These are phyloP conservation scores for Marasmius tenuissimus DNA, from an alignment of 1,284 basidiomycete species.

Conservation along the genomic window DNA sequence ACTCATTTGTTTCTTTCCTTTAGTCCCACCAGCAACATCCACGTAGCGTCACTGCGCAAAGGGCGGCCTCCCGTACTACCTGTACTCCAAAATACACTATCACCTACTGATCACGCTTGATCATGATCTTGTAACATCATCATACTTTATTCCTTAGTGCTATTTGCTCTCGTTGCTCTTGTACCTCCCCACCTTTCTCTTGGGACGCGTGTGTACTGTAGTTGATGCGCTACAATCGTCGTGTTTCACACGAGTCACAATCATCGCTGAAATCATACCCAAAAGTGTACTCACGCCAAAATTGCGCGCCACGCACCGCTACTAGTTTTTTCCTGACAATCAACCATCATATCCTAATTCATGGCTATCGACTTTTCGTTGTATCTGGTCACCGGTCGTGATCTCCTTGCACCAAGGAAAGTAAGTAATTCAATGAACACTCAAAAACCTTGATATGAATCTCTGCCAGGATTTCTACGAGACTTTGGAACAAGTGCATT, in stretches of 20 bases:
- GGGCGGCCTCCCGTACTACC: neutral
- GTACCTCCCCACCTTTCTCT: no score
- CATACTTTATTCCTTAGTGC: no score
- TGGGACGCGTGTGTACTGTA: no score
- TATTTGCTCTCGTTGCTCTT: no score
- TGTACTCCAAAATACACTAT: neutral
- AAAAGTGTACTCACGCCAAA: no score
- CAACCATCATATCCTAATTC: no score
- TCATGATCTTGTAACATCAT: neutral
- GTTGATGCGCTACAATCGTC: no score
- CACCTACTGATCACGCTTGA: neutral
- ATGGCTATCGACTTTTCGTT: constrained; percentile 67
- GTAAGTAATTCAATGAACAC: constrained; percentile 34
- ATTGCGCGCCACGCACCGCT: no score
- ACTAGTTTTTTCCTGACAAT: no score
- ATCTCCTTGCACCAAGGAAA: constrained; percentile 79
- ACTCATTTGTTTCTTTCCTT: neutral
- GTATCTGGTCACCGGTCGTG: constrained; percentile 86
- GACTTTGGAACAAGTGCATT: constrained; percentile 72
- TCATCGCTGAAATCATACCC: no score
- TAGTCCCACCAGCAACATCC: neutral
- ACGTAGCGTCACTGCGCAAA: neutral
- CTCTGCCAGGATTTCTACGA: constrained; percentile 66
- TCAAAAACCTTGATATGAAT: neutral
- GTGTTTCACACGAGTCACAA: no score